phyloP scores from a whole-genome alignment of 257 asterid genomes.

The Rauvolfia tetraphylla region DNA sequence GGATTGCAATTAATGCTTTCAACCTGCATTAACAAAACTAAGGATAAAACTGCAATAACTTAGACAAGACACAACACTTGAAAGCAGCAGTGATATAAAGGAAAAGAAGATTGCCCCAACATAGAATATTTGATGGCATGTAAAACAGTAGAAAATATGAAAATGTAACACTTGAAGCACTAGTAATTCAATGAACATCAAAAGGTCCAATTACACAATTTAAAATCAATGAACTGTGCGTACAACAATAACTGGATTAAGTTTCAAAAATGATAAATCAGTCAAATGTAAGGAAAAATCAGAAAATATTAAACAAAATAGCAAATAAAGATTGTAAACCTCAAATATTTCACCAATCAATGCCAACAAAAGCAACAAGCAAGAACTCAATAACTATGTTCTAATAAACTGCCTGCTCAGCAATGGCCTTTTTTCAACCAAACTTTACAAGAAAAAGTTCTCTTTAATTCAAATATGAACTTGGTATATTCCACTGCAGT shows the following conservation, averaged over 20 bases:
- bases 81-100: neutral
- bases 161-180: neutral
- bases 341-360: neutral
- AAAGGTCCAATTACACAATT: neutral
- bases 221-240: neutral
- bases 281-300: neutral
- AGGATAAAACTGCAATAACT: slow-evolving; percentile 3
- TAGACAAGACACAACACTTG: neutral
- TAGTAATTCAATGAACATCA: neutral
- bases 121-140: neutral
- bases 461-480: neutral
- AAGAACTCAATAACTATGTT: neutral
- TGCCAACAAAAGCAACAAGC: neutral
- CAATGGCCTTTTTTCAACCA: neutral
- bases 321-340: neutral
- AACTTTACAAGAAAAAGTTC: neutral
- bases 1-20: slow-evolving; percentile 81
- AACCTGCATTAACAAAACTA: slow-evolving; percentile 49
- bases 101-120: neutral
- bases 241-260: neutral
- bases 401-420: neutral
- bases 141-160: neutral
- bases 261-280: neutral
- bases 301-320: neutral
- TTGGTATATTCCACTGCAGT: neutral